Evolutionary conservation across 2,329 filamentous ascomycete species (phyloP).

Genomic region (Beauveria asiatica): DNA sequence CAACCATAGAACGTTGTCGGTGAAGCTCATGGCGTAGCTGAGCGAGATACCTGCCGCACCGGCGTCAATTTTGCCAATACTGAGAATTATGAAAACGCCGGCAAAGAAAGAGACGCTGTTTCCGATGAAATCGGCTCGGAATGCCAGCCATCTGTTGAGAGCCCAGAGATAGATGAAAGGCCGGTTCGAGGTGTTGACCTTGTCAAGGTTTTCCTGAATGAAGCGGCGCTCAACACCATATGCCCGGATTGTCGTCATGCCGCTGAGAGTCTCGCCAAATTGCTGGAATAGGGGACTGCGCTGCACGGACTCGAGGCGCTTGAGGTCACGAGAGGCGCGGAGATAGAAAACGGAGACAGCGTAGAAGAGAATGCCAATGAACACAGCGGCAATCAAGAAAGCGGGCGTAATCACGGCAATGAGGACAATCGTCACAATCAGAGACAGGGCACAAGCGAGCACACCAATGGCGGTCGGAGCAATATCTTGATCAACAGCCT

Average conservation of each 20-base stretch:
- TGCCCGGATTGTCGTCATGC: slow-evolving; percentile 92
- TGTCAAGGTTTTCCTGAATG: slow-evolving; percentile 78
- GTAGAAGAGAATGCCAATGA: slow-evolving; percentile 78
- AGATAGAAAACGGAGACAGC: slow-evolving; percentile 83
- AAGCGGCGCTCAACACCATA: slow-evolving; percentile 93
- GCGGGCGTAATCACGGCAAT: slow-evolving; percentile 85
- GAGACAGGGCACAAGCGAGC: slow-evolving; percentile 53
- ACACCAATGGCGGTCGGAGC: slow-evolving; percentile 79
- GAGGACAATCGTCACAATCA: slow-evolving; percentile 77
- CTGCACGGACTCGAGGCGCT: slow-evolving; percentile 88
- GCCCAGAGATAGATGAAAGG: slow-evolving; percentile 97
- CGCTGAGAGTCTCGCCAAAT: slow-evolving; percentile 89
- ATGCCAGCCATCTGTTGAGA: slow-evolving; percentile 90
- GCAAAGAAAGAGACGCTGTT: slow-evolving; percentile 91
- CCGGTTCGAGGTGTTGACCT: slow-evolving; percentile 83
- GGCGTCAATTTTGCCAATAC: slow-evolving; percentile 74
- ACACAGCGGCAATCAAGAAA: slow-evolving; percentile 77
- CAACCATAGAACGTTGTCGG: slow-evolving; percentile 93
- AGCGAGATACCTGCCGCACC: slow-evolving; percentile 89
- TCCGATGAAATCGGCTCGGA: slow-evolving; percentile 83
- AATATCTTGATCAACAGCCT: slow-evolving; percentile 91
- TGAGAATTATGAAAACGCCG: slow-evolving; percentile 80
- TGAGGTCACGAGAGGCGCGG: slow-evolving; percentile 85
- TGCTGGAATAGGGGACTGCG: slow-evolving; percentile 95
- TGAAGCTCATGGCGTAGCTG: slow-evolving; percentile 94